phyloP scores from a whole-genome alignment of 352 stramenopile genomes.

The Phytophthora colocasiae region DNA sequence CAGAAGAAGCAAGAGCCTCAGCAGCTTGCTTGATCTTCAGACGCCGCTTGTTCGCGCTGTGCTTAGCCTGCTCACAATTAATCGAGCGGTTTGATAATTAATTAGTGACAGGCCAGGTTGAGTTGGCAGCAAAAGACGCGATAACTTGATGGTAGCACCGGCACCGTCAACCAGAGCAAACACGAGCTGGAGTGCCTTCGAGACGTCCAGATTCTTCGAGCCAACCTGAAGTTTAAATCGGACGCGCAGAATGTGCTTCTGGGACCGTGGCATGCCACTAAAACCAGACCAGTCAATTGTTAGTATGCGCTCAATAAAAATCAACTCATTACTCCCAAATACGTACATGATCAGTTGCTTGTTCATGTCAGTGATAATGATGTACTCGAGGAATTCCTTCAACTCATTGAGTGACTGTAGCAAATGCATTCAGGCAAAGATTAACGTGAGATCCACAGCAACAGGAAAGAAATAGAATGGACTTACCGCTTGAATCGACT shows the following conservation, averaged over 20 bases:
- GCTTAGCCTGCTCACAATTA: slow-evolving; percentile 57
- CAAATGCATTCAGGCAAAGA: not conserved
- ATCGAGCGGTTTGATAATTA: slow-evolving; percentile 1
- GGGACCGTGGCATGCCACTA: slow-evolving; percentile 72
- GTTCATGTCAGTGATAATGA: slow-evolving; percentile 85
- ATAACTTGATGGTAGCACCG: slow-evolving; percentile 81
- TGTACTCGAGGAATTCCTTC: slow-evolving; percentile 74
- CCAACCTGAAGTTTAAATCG: slow-evolving; percentile 70
- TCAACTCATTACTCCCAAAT: slow-evolving; percentile 4
- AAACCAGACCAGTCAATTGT: slow-evolving; percentile 3
- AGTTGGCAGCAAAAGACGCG: slow-evolving; percentile 24
- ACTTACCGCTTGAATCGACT: slow-evolving; percentile 52
- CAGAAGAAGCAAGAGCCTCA: slow-evolving; percentile 38
- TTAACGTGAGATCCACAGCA: not conserved
- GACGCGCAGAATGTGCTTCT: slow-evolving; percentile 64
- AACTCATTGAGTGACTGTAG: slow-evolving; percentile 68
- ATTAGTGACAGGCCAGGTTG: slow-evolving; percentile 1
- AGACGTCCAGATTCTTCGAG: slow-evolving; percentile 67
- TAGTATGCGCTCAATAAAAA: slow-evolving; percentile 1
- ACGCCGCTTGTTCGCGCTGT: slow-evolving; percentile 77
- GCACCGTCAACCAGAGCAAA: slow-evolving; percentile 66
- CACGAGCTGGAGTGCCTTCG: slow-evolving; percentile 55
- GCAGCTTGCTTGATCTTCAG: slow-evolving; percentile 68
- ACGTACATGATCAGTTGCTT: slow-evolving; percentile 65
- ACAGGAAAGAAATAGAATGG: slow-evolving; percentile 1